Conservation (phyloP, 2,329 filamentous ascomycete genomes). For the Colletotrichum navitas region DNA sequence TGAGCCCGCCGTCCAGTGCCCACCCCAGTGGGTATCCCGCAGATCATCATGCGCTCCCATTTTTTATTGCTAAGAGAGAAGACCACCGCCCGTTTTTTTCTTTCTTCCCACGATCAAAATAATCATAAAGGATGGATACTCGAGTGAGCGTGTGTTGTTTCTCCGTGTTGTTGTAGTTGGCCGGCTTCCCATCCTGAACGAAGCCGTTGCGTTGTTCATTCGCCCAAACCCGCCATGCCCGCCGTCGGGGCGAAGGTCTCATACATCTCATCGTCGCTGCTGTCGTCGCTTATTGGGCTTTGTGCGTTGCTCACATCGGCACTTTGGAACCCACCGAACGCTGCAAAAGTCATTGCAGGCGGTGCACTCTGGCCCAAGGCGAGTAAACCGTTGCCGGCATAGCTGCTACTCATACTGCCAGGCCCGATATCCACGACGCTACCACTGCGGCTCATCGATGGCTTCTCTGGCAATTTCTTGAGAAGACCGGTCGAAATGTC, state of each 20-base stretch:
- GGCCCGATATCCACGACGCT: slow-evolving; percentile 62
- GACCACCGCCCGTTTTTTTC: not conserved
- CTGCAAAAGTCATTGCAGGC: slow-evolving; percentile 45
- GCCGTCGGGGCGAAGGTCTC: slow-evolving; percentile 56
- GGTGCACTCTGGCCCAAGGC: slow-evolving; percentile 40
- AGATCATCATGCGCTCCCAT: slow-evolving; percentile 32
- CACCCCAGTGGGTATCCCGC: slow-evolving; percentile 30
- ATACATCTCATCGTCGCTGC: slow-evolving; percentile 69
- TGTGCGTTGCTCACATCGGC: slow-evolving; percentile 64
- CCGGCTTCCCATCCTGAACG: slow-evolving; percentile 12
- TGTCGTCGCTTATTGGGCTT: slow-evolving; percentile 65
- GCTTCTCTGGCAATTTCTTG: slow-evolving; percentile 79
- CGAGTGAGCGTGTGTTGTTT: slow-evolving; percentile 23
- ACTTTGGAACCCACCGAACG: slow-evolving; percentile 60
- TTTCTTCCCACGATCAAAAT: not conserved
- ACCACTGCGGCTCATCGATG: slow-evolving; percentile 69
- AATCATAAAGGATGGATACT: slow-evolving; percentile 4
- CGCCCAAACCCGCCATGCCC: slow-evolving; percentile 50
- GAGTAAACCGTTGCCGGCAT: slow-evolving; percentile 46
- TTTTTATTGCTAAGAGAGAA: slow-evolving; percentile 4
- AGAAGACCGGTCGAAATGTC: slow-evolving; percentile 78
- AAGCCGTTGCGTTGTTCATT: slow-evolving; percentile 30
- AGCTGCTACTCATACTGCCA: slow-evolving; percentile 51
- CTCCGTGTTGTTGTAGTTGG: slow-evolving; percentile 23
- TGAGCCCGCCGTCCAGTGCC: slow-evolving; percentile 12